Evolutionary conservation across 2,329 filamentous ascomycete species (phyloP).

Genomic region (Helotiales sp.): DNA sequence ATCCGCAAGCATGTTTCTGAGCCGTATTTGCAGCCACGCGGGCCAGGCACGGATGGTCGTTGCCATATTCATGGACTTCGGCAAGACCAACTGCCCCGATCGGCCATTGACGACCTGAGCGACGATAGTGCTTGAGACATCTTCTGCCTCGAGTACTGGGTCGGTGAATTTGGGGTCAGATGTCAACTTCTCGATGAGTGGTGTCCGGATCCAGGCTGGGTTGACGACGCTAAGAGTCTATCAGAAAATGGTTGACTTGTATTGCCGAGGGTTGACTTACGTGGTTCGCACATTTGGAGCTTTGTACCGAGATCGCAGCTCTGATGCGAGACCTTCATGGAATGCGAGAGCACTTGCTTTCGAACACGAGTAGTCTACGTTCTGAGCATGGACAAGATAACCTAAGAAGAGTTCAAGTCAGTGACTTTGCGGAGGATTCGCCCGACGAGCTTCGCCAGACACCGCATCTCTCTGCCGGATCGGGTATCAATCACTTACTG

Average conservation of each 20-base stretch:
- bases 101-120: slow-evolving; percentile 60
- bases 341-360: slow-evolving; percentile 71
- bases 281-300: slow-evolving; percentile 61
- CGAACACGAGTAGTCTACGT: slow-evolving; percentile 68
- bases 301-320: slow-evolving; percentile 63
- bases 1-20: slow-evolving; percentile 33
- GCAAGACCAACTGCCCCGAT: slow-evolving; percentile 58
- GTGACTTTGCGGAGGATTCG: neutral
- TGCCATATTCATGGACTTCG: slow-evolving; percentile 40
- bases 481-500: neutral
- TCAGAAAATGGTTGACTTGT: neutral
- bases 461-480: neutral
- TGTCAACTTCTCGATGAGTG: slow-evolving; percentile 59
- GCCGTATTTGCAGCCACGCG: slow-evolving; percentile 32
- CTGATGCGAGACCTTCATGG: slow-evolving; percentile 67
- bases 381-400: slow-evolving; percentile 33
- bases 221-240: slow-evolving; percentile 20
- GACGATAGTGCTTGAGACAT: slow-evolving; percentile 66
- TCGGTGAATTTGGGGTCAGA: slow-evolving; percentile 54
- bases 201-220: slow-evolving; percentile 53
- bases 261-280: slow-evolving; percentile 29
- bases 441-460: no score
- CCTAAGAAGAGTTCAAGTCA: neutral
- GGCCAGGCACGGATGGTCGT: slow-evolving; percentile 38
- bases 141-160: slow-evolving; percentile 60